phyloP scores from a whole-genome alignment of 2,329 filamentous ascomycete genomes.

The Xylaria sp. region DNA sequence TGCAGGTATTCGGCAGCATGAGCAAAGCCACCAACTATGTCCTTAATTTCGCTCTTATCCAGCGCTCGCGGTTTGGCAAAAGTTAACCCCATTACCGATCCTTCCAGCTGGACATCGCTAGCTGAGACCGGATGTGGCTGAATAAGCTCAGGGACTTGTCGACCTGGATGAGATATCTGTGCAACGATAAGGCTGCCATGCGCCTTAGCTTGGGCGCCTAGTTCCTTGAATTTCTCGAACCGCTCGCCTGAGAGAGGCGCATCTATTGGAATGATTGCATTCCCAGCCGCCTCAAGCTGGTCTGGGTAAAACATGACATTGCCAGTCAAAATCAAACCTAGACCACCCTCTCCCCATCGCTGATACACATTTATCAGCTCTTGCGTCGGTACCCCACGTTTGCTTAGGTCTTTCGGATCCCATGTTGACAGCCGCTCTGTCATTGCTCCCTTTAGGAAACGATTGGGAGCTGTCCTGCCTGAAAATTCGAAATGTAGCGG shows the following conservation, averaged over 20 bases:
- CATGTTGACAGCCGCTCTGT: conserved; percentile 69
- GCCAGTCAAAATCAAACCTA: conserved; percentile 66
- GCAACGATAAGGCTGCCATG: conserved; percentile 66
- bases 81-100: conserved; percentile 55
- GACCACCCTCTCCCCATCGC: conserved; percentile 66
- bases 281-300: conserved; percentile 64
- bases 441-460: conserved; percentile 71
- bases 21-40: conserved; percentile 39
- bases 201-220: conserved; percentile 62
- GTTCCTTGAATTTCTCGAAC: conserved; percentile 64
- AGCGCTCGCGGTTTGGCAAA: conserved; percentile 55
- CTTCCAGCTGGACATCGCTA: conserved; percentile 54
- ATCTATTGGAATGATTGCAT: conserved; percentile 64
- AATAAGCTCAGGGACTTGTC: conserved; percentile 57
- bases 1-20: conserved; percentile 43
- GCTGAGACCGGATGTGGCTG: conserved; percentile 54
- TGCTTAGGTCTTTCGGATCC: conserved; percentile 60
- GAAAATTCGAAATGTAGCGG: conserved; percentile 54
- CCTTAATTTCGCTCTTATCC: conserved; percentile 40
- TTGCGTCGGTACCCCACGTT: conserved; percentile 50
- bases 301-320: conserved; percentile 70
- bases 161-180: conserved; percentile 72
- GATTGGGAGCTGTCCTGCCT: conserved; percentile 63
- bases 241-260: conserved; percentile 60
- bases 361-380: conserved; percentile 61